These are phyloP conservation scores for Grosmannia penicillata DNA, from an alignment of 2,329 filamentous ascomycete genomes.

Conservation along the genomic window DNA sequence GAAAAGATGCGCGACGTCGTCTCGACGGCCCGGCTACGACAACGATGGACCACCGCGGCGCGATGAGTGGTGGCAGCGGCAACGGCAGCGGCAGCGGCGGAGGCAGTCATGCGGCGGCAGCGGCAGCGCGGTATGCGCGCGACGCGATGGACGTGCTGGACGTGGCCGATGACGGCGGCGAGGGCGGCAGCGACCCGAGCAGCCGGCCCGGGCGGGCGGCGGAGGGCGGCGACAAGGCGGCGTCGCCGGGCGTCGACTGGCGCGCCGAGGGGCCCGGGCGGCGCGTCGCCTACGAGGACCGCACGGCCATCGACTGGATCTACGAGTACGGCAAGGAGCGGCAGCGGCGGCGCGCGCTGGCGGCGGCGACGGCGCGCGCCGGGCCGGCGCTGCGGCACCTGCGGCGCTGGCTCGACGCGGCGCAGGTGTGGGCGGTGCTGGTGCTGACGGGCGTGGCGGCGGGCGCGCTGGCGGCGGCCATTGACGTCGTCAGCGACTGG, in stretches of 20 bases:
- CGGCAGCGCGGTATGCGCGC: too few species aligned
- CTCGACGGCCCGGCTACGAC: too few species aligned
- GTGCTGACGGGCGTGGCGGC: conserved; percentile 74
- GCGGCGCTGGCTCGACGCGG: conserved; percentile 63
- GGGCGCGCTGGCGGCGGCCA: conserved; percentile 71
- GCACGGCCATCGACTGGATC: conserved; percentile 98
- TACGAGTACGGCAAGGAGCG: conserved; percentile 97
- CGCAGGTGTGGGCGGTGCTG: conserved; percentile 83
- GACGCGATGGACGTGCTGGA: too few species aligned
- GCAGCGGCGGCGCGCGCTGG: conserved; percentile 66
- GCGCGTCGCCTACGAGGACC: conserved; percentile 85
- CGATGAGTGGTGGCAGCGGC: conserved; percentile 13
- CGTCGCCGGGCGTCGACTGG: conserved; percentile 52
- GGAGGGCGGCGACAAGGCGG: background rate
- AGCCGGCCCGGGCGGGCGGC: too few species aligned
- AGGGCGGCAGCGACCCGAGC: too few species aligned
- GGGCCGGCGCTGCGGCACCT: conserved; percentile 47
- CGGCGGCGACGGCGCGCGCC: conserved; percentile 43
- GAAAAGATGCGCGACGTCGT: too few species aligned
- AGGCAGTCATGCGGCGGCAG: too few species aligned
- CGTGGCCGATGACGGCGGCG: too few species aligned
- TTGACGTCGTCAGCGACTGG: conserved; percentile 88
- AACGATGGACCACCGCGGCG: background rate
- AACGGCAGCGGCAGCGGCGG: background rate
- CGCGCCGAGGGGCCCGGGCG: conserved; percentile 72